Base-by-base conservation (phyloP, 805 yeast species). In the Naumovozyma baii region DNA sequence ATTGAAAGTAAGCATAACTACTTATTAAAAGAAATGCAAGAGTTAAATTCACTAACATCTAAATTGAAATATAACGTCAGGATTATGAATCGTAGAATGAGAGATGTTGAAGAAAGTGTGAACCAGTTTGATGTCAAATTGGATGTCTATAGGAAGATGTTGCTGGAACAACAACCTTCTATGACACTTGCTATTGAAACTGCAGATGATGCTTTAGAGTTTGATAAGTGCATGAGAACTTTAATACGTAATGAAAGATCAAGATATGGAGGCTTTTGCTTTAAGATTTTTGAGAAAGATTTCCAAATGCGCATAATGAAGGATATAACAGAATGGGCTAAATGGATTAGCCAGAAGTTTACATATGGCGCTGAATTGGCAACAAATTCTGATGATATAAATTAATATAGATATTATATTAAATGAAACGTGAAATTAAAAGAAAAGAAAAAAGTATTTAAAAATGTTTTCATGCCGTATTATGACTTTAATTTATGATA, bases 101-200 rank as follows among this genome's bases (percentile, higher is more conserved):
- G 74, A 33, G 92, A 83, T 49, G 79, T 81, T 5, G 83, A 79
- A 48, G 78, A 77, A 19, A 69, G 78, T 34, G 68, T 76, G 40
- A 62, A 67, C 34, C 55, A 67, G 29, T 74, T 75, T 57, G 61
- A 60, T 34, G 31, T 39, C 2, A 59, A 59, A 35, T 20, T 59
- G 18, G 41, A 39, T 2, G 39, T 47, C 1, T 44, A 57, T 18
- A 45, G 47, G 28, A 43, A 42, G 12, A 34, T 42, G 5, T 40
- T 47, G 13, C 38, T 41, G 3, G 41, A 50, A 18, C 43, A 45
- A 16, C 25, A 38, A 4, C 28, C 38, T 10, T 18, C 31, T 4
- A 29, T 34, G 3, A 5, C 29, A 5, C n/a, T 25, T 15, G 34
- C 32, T 7, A 19, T 33, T n/a, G 40, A 37, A 13, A 28, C 31